Base-by-base conservation (phyloP, 257 asterid genomes). In the Fraxinus excelsior region DNA sequence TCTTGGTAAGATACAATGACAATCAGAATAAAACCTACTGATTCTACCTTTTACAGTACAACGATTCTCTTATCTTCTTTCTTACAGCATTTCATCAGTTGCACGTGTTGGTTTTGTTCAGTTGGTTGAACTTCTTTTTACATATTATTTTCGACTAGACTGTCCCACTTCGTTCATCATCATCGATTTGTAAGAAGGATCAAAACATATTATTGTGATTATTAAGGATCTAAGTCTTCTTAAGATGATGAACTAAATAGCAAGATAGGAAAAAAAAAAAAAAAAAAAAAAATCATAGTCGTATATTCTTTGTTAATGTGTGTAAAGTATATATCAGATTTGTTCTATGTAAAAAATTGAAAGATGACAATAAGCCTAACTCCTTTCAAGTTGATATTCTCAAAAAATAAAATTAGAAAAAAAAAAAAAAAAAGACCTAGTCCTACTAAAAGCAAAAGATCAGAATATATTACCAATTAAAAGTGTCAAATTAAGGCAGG, bases 51-150 rank as follows among this genome's bases (percentile, higher is more conserved):
- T 56, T 67, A 44, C 34, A 29, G 76, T 66, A 79, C 75, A 23
- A 35, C 14, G 83, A 79, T 82, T 82, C 70, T 62, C 31, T 62
- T 62, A 31, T 62, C 35, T 62, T 11, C 26, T 9, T 62, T n/a
- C 64, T 19, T 53, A 53, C 64, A 53, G 11, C 26, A 53, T 53
- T 19, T 53, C 64, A 7, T 53, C 64, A 53, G 64, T 19, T 53
- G 64, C 64, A 46, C n/a, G 7, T 67, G 78, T 79, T 76, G 49
- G 16, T 42, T 12, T 42, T 42, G 49, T 40, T 40, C 46, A 40
- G 46, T 40, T 10, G 77, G 81, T 83, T 81, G 81, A 85, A 80
- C 82, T 68, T 65, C 28, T 82, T 83, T 87, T 73, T 71, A 9
- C 68, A 62, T 23, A 8, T 8, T 10, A 25, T 62, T 25, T 25